These are phyloP conservation scores for Oryza longistaminata DNA, from an alignment of 176 grass and related monocot species.

Conservation along the genomic window DNA sequence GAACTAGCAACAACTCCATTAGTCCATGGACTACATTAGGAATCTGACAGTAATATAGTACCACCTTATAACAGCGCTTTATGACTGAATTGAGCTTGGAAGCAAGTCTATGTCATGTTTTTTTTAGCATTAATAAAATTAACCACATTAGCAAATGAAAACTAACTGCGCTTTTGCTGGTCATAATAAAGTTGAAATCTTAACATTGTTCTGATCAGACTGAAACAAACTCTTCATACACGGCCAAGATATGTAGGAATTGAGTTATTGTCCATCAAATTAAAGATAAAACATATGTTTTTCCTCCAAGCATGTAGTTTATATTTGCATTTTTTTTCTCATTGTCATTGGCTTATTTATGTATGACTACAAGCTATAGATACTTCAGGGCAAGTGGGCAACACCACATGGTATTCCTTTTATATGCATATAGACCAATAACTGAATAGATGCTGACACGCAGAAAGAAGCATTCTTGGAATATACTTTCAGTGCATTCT, in stretches of 20 bases:
- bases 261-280: constrained; percentile 3
- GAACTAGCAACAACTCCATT: neutral
- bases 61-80: neutral
- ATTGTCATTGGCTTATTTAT: neutral
- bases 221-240: neutral
- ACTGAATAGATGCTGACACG: constrained; percentile 35
- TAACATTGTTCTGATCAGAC: constrained; percentile 21
- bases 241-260: neutral
- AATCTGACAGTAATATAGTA: constrained; percentile 26
- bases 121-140: constrained; percentile 11
- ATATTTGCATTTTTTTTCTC: neutral
- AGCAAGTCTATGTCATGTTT: constrained; percentile 26
- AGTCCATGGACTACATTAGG: constrained; percentile 17
- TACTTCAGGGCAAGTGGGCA: neutral
- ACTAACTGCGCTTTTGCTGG: neutral
- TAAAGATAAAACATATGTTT: constrained; percentile 2
- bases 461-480: constrained; percentile 32
- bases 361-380: constrained; percentile 13
- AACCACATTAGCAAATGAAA: constrained; percentile 20
- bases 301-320: constrained; percentile 15
- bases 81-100: constrained; percentile 29
- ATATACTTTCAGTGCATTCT: constrained; percentile 34
- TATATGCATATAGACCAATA: constrained; percentile 9
- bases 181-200: constrained; percentile 19
- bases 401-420: neutral